A percentile compares a stretch with the other conserved stretches of the same genome.
Evolutionary conservation across 2,329 filamentous ascomycete species (phyloP).

Genomic region (Balansia obtecta): DNA sequence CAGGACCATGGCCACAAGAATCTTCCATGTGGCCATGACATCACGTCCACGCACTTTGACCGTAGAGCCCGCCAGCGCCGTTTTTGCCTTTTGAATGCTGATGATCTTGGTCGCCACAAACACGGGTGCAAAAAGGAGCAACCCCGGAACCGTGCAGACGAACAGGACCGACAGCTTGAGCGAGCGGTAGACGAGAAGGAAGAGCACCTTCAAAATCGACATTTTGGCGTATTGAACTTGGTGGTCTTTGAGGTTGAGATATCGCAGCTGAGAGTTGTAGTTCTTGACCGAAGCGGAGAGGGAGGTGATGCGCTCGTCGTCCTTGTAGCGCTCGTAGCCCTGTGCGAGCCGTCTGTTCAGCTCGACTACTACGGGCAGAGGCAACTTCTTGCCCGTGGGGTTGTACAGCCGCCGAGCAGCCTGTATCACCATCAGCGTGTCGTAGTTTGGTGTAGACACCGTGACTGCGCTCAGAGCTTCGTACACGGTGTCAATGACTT

Average conservation of each 20-base stretch:
- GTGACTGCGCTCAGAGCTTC: slow-evolving; percentile 78
- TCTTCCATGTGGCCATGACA: slow-evolving; percentile 90
- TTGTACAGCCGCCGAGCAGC: slow-evolving; percentile 89
- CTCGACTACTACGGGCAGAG: slow-evolving; percentile 84
- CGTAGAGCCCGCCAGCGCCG: slow-evolving; percentile 71
- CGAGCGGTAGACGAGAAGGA: slow-evolving; percentile 67
- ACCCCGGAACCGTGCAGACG: slow-evolving; percentile 72
- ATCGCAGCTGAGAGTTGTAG: slow-evolving; percentile 79
- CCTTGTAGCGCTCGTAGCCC: slow-evolving; percentile 86
- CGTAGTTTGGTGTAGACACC: slow-evolving; percentile 85
- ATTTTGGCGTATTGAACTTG: slow-evolving; percentile 88
- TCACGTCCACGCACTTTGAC: slow-evolving; percentile 83
- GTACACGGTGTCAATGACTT: slow-evolving; percentile 76
- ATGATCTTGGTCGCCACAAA: slow-evolving; percentile 77
- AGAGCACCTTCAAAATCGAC: slow-evolving; percentile 62
- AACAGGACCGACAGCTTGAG: slow-evolving; percentile 65
- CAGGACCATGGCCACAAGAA: slow-evolving; percentile 74
- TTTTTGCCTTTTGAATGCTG: slow-evolving; percentile 67
- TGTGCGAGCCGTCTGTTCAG: slow-evolving; percentile 83
- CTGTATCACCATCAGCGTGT: slow-evolving; percentile 94
- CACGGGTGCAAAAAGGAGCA: slow-evolving; percentile 77
- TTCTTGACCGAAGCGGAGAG: slow-evolving; percentile 64
- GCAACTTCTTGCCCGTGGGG: slow-evolving; percentile 84
- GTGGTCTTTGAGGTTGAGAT: slow-evolving; percentile 82
- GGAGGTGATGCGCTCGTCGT: slow-evolving; percentile 69